Conservation (phyloP, 176 grass and related monocot species). For the Triticum dicoccoides region DNA sequence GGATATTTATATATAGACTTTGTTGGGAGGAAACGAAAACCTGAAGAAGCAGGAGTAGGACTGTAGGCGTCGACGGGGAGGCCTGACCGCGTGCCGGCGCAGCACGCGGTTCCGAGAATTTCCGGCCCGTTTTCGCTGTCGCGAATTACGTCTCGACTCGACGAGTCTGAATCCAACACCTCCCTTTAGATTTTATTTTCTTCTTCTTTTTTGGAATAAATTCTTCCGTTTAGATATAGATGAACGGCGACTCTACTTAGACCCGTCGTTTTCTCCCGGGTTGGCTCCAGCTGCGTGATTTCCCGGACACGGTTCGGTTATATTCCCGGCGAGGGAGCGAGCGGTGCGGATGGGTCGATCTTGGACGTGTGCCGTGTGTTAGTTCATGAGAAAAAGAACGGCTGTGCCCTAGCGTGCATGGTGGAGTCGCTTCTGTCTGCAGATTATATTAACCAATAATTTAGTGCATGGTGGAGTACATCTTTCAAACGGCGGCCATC, state of each 20-base stretch:
- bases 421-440: background rate
- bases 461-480: background rate
- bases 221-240: background rate
- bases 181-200: background rate
- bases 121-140: background rate
- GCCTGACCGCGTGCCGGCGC: conserved; percentile 18
- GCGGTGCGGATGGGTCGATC: background rate
- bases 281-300: too few relatives aligned
- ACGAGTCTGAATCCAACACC: background rate
- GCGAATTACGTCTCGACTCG: background rate
- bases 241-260: background rate
- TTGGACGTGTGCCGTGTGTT: too few relatives aligned
- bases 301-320: background rate
- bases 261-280: background rate
- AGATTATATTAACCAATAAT: background rate
- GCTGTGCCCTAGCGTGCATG: too few relatives aligned
- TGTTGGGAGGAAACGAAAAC: background rate
- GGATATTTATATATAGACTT: background rate
- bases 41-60: background rate
- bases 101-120: background rate
- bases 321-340: background rate
- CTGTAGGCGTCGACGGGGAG: background rate
- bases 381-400: too few relatives aligned
- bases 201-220: too few relatives aligned
- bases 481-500: background rate